Percentiles rank a stretch among this genome's conserved stretches.
Evolutionary conservation across 2,329 filamentous ascomycete species (phyloP).

Genomic region (Cladorrhinum sp.): DNA sequence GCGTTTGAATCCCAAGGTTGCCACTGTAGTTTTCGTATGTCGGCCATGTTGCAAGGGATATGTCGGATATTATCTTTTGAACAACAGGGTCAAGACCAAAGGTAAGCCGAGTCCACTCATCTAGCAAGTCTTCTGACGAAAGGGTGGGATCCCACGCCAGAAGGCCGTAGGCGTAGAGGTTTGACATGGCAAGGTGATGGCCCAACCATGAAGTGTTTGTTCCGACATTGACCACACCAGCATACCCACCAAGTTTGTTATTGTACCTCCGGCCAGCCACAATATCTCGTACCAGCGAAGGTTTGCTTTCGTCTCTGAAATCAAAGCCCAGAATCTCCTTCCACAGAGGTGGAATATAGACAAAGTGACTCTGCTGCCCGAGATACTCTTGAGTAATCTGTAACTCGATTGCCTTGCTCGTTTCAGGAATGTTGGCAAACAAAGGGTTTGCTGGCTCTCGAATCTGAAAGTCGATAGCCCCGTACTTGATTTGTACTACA

Average conservation of each 20-base stretch:
- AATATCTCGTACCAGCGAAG: constrained; percentile 58
- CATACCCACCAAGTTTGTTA: constrained; percentile 57
- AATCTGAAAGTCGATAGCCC: constrained; percentile 72
- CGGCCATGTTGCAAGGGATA: constrained; percentile 68
- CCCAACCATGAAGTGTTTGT: constrained; percentile 66
- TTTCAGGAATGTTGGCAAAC: constrained; percentile 50
- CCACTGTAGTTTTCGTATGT: constrained; percentile 70
- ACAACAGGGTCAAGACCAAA: constrained; percentile 56
- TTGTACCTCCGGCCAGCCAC: constrained; percentile 59
- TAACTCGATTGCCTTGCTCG: constrained; percentile 57
- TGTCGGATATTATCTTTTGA: constrained; percentile 56
- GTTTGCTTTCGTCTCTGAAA: constrained; percentile 55
- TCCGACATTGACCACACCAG: constrained; percentile 66
- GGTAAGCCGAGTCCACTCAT: constrained; percentile 67
- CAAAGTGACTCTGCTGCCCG: constrained; percentile 66
- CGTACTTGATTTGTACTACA: constrained; percentile 70
- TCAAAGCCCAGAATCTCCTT: constrained; percentile 66
- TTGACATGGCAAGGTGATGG: constrained; percentile 67
- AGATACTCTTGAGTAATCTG: constrained; percentile 69
- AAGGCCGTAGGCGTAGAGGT: constrained; percentile 66
- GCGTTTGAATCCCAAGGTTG: constrained; percentile 66
- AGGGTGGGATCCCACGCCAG: constrained; percentile 61
- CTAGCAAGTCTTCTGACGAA: constrained; percentile 49
- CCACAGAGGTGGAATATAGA: constrained; percentile 68
- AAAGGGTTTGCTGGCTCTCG: constrained; percentile 65